These are phyloP conservation scores for Aspergillus carlsbadensis DNA, from an alignment of 495 filamentous ascomycete genomes.

Conservation along the genomic window DNA sequence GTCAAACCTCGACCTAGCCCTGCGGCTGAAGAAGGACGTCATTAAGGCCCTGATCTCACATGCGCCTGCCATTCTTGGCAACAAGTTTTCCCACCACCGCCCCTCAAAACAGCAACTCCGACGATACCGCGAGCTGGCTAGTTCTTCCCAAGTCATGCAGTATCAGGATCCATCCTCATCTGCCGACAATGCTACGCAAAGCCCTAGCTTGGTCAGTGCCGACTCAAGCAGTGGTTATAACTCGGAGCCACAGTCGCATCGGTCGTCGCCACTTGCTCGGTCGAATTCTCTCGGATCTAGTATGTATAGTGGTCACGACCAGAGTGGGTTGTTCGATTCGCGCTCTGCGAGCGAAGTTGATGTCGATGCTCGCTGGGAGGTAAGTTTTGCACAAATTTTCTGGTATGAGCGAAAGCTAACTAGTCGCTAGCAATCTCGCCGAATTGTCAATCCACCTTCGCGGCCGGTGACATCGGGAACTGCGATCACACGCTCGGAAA, in stretches of 20 bases:
- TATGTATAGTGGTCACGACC: slow-evolving; percentile 23
- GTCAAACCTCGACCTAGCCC: slow-evolving; percentile 93
- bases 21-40: slow-evolving; percentile 89
- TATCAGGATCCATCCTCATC: slow-evolving; percentile 43
- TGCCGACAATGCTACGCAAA: slow-evolving; percentile 20
- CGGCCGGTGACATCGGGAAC: slow-evolving; percentile 40
- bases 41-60: slow-evolving; percentile 93
- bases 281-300: slow-evolving; percentile 42
- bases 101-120: slow-evolving; percentile 75
- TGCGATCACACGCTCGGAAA: slow-evolving; percentile 26
- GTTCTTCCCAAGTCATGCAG: slow-evolving; percentile 46
- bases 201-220: slow-evolving; percentile 30
- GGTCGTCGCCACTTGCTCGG: slow-evolving; percentile 37
- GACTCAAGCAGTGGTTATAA: slow-evolving; percentile 41
- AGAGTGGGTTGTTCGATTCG: slow-evolving; percentile 28
- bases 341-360: slow-evolving; percentile 42
- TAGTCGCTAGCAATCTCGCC: slow-evolving; percentile 35
- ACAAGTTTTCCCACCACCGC: slow-evolving; percentile 89
- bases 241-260: slow-evolving; percentile 40
- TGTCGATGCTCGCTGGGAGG: slow-evolving; percentile 42
- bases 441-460: slow-evolving; percentile 34
- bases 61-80: slow-evolving; percentile 92
- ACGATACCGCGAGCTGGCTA: slow-evolving; percentile 76
- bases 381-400: neutral
- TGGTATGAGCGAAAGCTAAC: slow-evolving; percentile 12